Percentiles rank a stretch among this genome's conserved stretches.
phyloP scores from a whole-genome alignment of 371 early-diverging fungal genomes.

The Funneliformis caledonium region DNA sequence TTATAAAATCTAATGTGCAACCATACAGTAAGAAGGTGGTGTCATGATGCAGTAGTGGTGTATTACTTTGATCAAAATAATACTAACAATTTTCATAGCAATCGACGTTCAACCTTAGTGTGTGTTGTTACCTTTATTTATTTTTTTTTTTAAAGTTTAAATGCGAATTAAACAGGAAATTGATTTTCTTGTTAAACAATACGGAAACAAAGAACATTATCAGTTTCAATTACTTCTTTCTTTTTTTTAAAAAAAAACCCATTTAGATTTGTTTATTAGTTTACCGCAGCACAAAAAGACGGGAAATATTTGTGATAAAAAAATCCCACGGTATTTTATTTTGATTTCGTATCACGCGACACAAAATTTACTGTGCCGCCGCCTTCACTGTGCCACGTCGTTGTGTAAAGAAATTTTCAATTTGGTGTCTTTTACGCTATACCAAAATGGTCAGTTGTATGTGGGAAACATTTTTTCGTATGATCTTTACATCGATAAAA shows the following conservation, averaged over 20 bases:
- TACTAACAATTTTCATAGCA: background rate
- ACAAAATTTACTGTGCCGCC: background rate
- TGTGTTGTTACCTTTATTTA: background rate
- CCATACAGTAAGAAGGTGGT: background rate
- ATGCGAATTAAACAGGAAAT: background rate
- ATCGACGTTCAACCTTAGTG: no score
- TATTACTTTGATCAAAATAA: no score
- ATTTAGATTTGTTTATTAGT: no score
- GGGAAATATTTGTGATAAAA: background rate
- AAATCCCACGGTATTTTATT: background rate
- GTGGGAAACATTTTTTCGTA: background rate
- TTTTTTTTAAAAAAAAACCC: no score
- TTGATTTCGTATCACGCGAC: background rate
- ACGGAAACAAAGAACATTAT: no score
- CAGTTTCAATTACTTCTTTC: no score
- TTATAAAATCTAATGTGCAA: no score
- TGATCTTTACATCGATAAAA: background rate
- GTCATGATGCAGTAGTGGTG: background rate
- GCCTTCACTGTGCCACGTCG: background rate
- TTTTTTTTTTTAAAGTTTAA: background rate
- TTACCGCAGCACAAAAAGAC: background rate
- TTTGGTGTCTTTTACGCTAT: background rate
- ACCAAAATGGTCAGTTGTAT: background rate
- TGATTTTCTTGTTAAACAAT: background rate
- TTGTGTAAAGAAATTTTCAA: background rate